phyloP scores from a whole-genome alignment of 345 rosid species.

The Melaleuca alternifolia region DNA sequence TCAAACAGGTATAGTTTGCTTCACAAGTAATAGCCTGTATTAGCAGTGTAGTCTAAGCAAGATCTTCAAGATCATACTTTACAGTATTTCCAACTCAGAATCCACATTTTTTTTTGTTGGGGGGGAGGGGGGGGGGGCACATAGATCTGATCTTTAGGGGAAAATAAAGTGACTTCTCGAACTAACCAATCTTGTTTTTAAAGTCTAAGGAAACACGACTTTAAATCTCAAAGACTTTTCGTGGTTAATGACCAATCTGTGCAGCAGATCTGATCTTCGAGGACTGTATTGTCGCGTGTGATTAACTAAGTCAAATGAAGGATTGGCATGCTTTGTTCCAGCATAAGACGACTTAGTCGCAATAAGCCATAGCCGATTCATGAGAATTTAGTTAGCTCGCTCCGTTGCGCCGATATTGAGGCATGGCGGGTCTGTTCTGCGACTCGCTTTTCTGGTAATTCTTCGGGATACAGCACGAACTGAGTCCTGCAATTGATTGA shows the following conservation, averaged over 20 bases:
- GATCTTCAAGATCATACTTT: background rate
- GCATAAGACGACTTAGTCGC: background rate
- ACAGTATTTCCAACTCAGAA: background rate
- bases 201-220: background rate
- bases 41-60: background rate
- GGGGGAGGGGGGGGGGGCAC: background rate
- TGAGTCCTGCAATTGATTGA: background rate
- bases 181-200: background rate
- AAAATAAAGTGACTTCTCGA: background rate
- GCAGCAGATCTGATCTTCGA: background rate
- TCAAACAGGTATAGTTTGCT: slow-evolving; percentile 26
- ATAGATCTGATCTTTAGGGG: background rate
- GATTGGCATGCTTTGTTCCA: background rate
- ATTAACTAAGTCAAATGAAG: background rate
- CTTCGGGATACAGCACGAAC: background rate
- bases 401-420: background rate
- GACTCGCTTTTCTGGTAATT: background rate
- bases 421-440: background rate
- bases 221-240: background rate
- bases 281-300: background rate
- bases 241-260: background rate
- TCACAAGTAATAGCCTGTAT: background rate
- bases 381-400: background rate
- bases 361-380: background rate
- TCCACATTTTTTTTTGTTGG: background rate